Base-by-base conservation (phyloP, 2,329 filamentous ascomycete genomes). In the Lachnellula arida region DNA sequence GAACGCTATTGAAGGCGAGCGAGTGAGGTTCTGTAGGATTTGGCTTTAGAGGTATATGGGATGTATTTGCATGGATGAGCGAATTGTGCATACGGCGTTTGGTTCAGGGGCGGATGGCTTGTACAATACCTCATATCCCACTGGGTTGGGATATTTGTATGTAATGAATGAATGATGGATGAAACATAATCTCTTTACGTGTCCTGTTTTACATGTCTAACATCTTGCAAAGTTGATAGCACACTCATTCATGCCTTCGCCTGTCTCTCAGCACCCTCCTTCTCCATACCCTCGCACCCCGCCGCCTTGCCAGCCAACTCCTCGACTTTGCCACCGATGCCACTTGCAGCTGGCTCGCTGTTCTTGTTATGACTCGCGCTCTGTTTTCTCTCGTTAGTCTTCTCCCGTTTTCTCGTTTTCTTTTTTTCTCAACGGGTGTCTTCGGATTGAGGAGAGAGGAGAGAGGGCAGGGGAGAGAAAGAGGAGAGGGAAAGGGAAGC, bases 251-350 rank as follows among this genome's bases (percentile, higher is more conserved):
- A 56, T 12, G 56, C 54, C 46, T 63, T 65, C 19, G 53, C 57
- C 59, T 63, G 60, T 65, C 80, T 85, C 17, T 74, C 76, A 14
- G 73, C 75, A 0, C 84, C 85, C 69, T 87, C 84, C 53, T 78
- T 76, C 70, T 81, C 74, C 86, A 89, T 89, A 0, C 86, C 86
- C 70, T 86, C 82, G 61, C 86, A 89, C 0, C 86, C 86, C 0
- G 82, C 78, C 0, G 80, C 71, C 65, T 80, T 81, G 5, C 86
- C 86, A 0, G 83, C 81, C 48, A 84, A 67, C 74, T 88, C 81
- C 68, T 90, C 86, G 2, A 77, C 76, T 65, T 79, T 82, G 37
- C 86, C 86, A 22, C 60, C 63, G 12, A 65, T 56, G 5, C 60
- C 56, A 49, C 56, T 61, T 3, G 60, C 55, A 14, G 51, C 56